Conservation (phyloP, 805 yeast species). For the Scheffersomyces lignosus region DNA sequence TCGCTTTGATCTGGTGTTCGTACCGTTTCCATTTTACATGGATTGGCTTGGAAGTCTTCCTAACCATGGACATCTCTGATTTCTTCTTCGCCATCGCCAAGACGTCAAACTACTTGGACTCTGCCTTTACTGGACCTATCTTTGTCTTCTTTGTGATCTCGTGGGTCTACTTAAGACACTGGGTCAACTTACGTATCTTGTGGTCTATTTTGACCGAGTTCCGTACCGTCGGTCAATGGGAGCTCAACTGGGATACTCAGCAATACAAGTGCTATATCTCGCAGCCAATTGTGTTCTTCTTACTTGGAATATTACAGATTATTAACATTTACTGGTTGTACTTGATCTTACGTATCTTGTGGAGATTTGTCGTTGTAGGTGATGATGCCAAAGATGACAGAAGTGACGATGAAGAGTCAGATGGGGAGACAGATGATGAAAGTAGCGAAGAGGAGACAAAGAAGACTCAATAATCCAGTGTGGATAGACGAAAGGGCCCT, state of each 20-base stretch:
- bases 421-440: conserved; percentile 13
- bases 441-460: conserved; percentile 19
- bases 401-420: conserved; percentile 78
- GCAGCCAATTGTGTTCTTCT: conserved; percentile 80
- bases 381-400: conserved; percentile 78
- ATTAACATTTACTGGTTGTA: conserved; percentile 88
- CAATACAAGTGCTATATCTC: conserved; percentile 97
- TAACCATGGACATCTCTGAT: conserved; percentile 96
- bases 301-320: conserved; percentile 77
- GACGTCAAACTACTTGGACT: conserved; percentile 81
- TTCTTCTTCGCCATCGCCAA: conserved; percentile 83
- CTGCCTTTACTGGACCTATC: conserved; percentile 59
- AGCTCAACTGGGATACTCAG: conserved; percentile 80
- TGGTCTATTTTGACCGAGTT: conserved; percentile 88
- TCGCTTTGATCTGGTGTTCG: conserved; percentile 80
- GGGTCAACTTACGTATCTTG: conserved; percentile 73
- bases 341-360: conserved; percentile 74
- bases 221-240: conserved; percentile 78
- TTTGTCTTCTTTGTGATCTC: conserved; percentile 62
- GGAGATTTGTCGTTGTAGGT: conserved; percentile 53
- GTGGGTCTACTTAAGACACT: conserved; percentile 93
- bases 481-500: background rate
- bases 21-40: conserved; percentile 95
- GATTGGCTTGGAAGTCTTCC: conserved; percentile 88
- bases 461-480: conserved; percentile 13